phyloP scores from a whole-genome alignment of 352 stramenopile species.

The Globisporangium yorkense region DNA sequence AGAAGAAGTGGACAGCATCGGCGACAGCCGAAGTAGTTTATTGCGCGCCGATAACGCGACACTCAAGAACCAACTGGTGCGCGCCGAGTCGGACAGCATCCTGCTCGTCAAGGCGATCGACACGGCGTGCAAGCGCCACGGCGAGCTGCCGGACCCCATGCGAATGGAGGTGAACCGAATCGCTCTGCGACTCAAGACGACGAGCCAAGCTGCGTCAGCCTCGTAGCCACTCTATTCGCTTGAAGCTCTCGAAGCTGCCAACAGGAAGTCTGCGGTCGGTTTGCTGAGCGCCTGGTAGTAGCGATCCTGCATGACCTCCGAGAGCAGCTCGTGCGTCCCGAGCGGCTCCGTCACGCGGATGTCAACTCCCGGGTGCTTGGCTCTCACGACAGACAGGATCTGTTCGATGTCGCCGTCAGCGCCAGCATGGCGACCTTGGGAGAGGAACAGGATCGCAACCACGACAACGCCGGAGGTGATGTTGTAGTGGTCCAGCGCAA shows the following conservation, averaged over 20 bases:
- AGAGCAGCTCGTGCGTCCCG: conserved; percentile 53
- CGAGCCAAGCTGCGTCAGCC: not conserved
- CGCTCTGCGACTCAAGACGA: conserved; percentile 24
- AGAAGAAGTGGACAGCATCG: not conserved
- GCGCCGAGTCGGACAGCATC: conserved; percentile 50
- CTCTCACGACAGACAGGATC: conserved; percentile 46
- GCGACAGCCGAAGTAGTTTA: conserved; percentile 14
- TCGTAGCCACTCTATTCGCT: conserved; percentile 1
- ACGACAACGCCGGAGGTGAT: conserved; percentile 60
- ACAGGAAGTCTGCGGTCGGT: conserved; percentile 17
- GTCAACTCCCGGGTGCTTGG: conserved; percentile 33
- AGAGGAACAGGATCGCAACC: conserved; percentile 73
- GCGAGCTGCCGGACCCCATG: conserved; percentile 45
- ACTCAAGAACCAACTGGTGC: conserved; percentile 57
- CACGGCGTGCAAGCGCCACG: conserved; percentile 44
- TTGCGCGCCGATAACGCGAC: conserved; percentile 40
- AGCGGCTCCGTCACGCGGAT: conserved; percentile 63
- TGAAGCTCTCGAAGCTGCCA: conserved; percentile 1
- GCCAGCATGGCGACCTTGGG: conserved; percentile 63
- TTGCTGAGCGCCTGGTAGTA: conserved; percentile 35
- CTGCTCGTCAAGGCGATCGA: conserved; percentile 62
- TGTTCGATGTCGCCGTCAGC: conserved; percentile 74
- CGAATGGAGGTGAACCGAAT: conserved; percentile 55
- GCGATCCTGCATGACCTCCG: conserved; percentile 59
- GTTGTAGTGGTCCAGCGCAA: conserved; percentile 57